phyloP scores from a whole-genome alignment of 345 rosid genomes.

The Salix dunnii region DNA sequence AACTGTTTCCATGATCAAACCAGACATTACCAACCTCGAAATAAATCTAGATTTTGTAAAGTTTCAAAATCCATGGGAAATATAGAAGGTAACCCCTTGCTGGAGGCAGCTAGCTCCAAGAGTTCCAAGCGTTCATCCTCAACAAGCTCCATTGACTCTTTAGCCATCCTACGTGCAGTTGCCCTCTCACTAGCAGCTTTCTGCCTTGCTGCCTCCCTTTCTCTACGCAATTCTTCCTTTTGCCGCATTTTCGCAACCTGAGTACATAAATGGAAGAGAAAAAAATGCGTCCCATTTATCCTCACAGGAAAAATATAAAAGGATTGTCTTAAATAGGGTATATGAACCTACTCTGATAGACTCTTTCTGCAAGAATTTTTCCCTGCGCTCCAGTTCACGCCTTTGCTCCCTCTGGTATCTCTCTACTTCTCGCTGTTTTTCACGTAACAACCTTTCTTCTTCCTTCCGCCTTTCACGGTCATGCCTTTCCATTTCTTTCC shows the following conservation, averaged over 20 bases:
- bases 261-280: not conserved
- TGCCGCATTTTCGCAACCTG: slow-evolving; percentile 84
- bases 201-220: slow-evolving; percentile 74
- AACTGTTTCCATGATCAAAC: not conserved
- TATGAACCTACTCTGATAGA: slow-evolving; percentile 58
- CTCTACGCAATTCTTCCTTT: slow-evolving; percentile 76
- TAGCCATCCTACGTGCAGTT: slow-evolving; percentile 80
- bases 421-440: slow-evolving; percentile 91
- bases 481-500: slow-evolving; percentile 81
- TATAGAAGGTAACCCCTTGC: slow-evolving; percentile 66
- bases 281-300: not conserved
- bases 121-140: slow-evolving; percentile 91
- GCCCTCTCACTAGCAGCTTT: slow-evolving; percentile 92
- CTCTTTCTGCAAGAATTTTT: slow-evolving; percentile 80
- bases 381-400: slow-evolving; percentile 84
- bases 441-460: slow-evolving; percentile 83
- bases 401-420: slow-evolving; percentile 70
- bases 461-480: slow-evolving; percentile 92
- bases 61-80: slow-evolving; percentile 67
- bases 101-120: slow-evolving; percentile 73
- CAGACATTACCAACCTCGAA: slow-evolving; percentile 51
- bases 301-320: not conserved
- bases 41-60: slow-evolving; percentile 64
- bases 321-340: not conserved
- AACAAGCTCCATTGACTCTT: slow-evolving; percentile 75